Evolutionary conservation across 176 grass and related monocot species (phyloP), one percentile per base, ranked within the genome.

Genomic region (Musa schizocarpa): DNA sequence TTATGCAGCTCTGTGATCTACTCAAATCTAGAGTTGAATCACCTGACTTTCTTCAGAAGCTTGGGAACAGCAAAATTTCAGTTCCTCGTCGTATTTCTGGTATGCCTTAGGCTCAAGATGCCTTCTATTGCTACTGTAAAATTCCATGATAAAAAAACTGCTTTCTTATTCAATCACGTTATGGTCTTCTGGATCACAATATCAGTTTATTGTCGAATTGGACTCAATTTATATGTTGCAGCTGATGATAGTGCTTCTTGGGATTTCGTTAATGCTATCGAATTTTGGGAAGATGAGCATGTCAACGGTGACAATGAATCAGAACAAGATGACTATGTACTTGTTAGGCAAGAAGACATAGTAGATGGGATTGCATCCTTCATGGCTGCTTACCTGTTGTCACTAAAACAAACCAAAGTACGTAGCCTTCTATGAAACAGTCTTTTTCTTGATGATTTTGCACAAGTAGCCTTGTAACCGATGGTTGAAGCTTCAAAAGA

Each of bases 381-480:
- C 80, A 82, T 82, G 80, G 64, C 72, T 57, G 65, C 80, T 13
- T 82, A 82, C 63, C 69, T 82, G 25, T 49, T 50, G 61, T 82
- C 72, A 27, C 52, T 82, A 54, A 26, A 82, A 19, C 50, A 82
- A 66, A 76, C 72, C 50, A 81, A 82, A 61, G 80, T 82, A 75
- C 17, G 72, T 43, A 43, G 34, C 34, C 34, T 43, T 43, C 34
- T 43, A 43, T 43, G 4, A 6, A 43, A 43, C 34, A 6, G 34
- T 43, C 34, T 43, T 43, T 43, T 43, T 43, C 34, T 43, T 43
- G 6, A 43, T 43, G 34, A 43, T 43, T 43, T 43, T 43, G 34
- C 34, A 43, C 34, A 43, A 43, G 34, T 43, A 43, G 4, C 34
- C 34, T 43, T 43, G 3, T 43, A 43, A 43, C 34, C 4, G 34